Evolutionary conservation across 1,284 basidiomycete genomes (phyloP), one percentile per base, ranked within the genome.

Genomic region (Athelia psychrophila): DNA sequence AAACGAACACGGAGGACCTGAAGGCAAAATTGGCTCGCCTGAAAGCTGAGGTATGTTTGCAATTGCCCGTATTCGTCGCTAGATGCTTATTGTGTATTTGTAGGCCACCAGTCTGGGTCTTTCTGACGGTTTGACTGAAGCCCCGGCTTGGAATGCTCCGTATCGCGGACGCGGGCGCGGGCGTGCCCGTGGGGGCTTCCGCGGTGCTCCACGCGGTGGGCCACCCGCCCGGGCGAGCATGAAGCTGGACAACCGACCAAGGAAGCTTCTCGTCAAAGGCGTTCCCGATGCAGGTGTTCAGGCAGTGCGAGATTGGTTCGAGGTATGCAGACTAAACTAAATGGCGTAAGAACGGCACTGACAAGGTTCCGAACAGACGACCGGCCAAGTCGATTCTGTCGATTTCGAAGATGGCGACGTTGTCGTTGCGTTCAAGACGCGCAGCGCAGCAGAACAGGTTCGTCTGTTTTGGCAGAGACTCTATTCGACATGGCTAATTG

Each of bases 201-300:
- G 84, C 40, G 86, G 86, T 50, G 78, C 73, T 18, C 77, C 76
- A 59, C 80, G 88, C 49, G 87, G 89, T 46, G 85, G 81, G 3
- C 62, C 60, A 19, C 74, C 80, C 33, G 75, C 81, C 15, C 76
- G 85, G 48, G 72, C 71, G 2, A 90, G 82, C 59, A 90, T 96
- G 85, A 88, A 89, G 59, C 81, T 98, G 22, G 95, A 98, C 70
- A 95, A 96, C 62, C 84, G 95, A 18, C 90, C 95, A 3, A 91
- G 87, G 69, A 86, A 83, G 64, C 71, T 98, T 25, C 69, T 89
- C 42, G 73, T 97, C 35, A 86, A 90, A 58, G 90, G 86, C 35
- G 81, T 81, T 1, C 73, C 71, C 27, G 72, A 74, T 22, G 81
- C 82, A 33, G 74, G 73, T 49, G 60, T 79, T 45, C 81, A 85